Conservation (phyloP, 2,329 filamentous ascomycete species). For the Cercospora sp. region DNA sequence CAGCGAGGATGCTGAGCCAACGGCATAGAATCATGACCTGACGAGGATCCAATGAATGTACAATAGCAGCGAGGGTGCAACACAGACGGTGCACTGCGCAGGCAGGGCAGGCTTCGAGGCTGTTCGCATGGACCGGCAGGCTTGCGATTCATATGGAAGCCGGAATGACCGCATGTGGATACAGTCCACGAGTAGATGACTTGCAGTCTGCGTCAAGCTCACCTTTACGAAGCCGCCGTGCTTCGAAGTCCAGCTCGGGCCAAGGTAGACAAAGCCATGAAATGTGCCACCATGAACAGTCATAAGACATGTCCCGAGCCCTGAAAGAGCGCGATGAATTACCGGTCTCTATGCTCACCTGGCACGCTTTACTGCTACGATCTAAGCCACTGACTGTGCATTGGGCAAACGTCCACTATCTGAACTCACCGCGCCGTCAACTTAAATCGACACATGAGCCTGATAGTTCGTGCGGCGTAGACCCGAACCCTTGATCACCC, state of each 20-base stretch:
- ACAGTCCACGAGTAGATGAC: not conserved
- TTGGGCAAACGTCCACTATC: not conserved
- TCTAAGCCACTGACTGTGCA: not conserved
- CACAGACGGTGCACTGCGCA: not conserved
- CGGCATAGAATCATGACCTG: constrained; percentile 14
- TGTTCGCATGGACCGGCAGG: not conserved
- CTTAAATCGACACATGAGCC: not conserved
- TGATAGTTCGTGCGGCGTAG: not conserved
- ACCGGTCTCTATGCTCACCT: not conserved
- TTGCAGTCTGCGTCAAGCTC: not conserved
- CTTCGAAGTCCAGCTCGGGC: not conserved
- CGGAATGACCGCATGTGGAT: not conserved
- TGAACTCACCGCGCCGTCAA: not conserved
- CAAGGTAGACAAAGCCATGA: not conserved
- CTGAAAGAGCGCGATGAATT: not conserved
- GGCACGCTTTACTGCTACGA: not conserved
- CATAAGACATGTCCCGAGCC: not conserved
- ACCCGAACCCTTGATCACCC: not conserved
- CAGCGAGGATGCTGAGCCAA: constrained; percentile 55
- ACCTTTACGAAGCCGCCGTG: not conserved
- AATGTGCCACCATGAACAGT: not conserved
- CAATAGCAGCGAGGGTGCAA: constrained; percentile 1
- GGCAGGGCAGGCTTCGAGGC: not conserved
- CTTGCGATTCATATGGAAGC: not conserved
- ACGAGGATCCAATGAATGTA: constrained; percentile 8